phyloP scores from a whole-genome alignment of 2,329 filamentous ascomycete species.

The Ustilaginoidea virens region DNA sequence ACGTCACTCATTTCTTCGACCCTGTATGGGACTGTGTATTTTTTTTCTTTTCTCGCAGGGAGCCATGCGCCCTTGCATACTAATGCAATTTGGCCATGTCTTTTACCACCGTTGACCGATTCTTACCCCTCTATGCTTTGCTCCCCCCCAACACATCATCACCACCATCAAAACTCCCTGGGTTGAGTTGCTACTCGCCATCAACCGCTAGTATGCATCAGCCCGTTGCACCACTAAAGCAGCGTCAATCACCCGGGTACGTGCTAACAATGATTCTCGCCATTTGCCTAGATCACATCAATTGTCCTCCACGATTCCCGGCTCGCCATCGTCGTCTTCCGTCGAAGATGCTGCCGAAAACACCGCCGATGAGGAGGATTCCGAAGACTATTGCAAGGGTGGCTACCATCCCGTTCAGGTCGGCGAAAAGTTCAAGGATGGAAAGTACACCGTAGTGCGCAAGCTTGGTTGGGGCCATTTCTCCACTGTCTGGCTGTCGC shows the following conservation, averaged over 20 bases:
- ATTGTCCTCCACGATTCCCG: conserved; percentile 42
- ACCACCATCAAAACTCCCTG: too few relatives aligned
- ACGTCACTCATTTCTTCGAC: not conserved
- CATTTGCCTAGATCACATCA: conserved; percentile 32
- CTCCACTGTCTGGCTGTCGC: conserved; percentile 79
- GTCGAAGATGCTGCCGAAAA: conserved; percentile 77
- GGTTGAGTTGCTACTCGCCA: too few relatives aligned
- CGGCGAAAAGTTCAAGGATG: conserved; percentile 91
- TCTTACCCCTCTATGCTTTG: conserved; percentile 1
- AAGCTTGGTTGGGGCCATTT: conserved; percentile 98
- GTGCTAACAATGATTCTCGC: not conserved
- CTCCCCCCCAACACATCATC: conserved; percentile 1
- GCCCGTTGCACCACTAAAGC: too few relatives aligned
- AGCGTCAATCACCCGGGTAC: too few relatives aligned
- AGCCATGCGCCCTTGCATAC: too few relatives aligned
- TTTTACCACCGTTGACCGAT: too few relatives aligned
- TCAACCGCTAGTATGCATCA: conserved; percentile 2
- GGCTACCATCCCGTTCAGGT: conserved; percentile 92
- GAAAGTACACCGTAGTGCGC: conserved; percentile 88
- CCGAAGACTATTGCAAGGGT: conserved; percentile 98
- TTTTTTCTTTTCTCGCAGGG: not conserved
- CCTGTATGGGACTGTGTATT: not conserved
- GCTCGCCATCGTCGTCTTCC: conserved; percentile 65
- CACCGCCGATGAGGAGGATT: conserved; percentile 95
- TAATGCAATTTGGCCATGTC: too few relatives aligned